Evolutionary conservation across 169 alveolate genomes (phyloP).

Genomic region (Babesia bovis): DNA sequence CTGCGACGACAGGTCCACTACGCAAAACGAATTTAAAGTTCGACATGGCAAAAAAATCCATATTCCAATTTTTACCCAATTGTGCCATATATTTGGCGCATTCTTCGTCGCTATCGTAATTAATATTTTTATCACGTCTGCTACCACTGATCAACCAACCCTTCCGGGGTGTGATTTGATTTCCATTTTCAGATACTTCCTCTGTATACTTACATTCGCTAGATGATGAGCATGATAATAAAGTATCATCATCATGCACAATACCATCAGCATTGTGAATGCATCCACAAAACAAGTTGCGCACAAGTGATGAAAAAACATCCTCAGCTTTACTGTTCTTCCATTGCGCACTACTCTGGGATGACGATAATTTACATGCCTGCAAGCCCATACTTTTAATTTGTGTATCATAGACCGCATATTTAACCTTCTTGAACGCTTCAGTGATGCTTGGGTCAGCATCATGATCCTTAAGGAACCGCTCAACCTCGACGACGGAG

Average conservation of each 20-base stretch:
- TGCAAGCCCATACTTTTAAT: neutral
- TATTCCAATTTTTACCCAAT: slow-evolving; percentile 56
- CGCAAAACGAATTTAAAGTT: slow-evolving; percentile 22
- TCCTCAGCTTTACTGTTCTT: neutral
- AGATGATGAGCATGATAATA: neutral
- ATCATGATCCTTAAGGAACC: slow-evolving; percentile 20
- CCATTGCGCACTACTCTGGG: neutral
- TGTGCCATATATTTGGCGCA: slow-evolving; percentile 16
- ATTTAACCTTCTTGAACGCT: slow-evolving; percentile 10
- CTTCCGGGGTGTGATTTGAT: neutral
- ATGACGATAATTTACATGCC: neutral
- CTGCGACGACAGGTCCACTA: slow-evolving; percentile 47
- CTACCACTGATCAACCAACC: slow-evolving; percentile 57
- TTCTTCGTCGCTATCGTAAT: slow-evolving; percentile 24
- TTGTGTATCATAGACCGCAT: slow-evolving; percentile 1
- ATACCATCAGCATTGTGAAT: neutral
- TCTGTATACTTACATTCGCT: neutral
- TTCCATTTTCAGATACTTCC: neutral
- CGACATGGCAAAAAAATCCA: slow-evolving; percentile 55
- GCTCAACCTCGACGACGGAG: slow-evolving; percentile 32
- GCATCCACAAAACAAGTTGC: slow-evolving; percentile 12
- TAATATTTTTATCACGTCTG: slow-evolving; percentile 1
- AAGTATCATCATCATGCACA: slow-evolving; percentile 6
- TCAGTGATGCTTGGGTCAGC: slow-evolving; percentile 5
- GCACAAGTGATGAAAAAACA: neutral